Evolutionary conservation across 441 rosid species (phyloP), one percentile per base, ranked within the genome.

Genomic region (Capsella rubella): DNA sequence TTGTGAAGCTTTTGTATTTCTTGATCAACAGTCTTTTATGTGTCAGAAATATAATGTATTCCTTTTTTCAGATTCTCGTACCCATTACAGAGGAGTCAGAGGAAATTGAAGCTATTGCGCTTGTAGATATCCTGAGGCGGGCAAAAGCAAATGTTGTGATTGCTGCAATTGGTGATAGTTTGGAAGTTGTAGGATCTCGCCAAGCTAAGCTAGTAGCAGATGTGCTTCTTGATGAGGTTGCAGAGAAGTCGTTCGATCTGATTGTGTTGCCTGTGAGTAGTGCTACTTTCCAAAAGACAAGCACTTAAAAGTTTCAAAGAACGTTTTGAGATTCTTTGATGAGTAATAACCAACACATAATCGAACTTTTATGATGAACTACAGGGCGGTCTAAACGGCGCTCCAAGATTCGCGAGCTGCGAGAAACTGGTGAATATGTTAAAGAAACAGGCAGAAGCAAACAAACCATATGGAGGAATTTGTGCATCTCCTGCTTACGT

Each of bases 321-420:
- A 52, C 49, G 31, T 21, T 12, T 73, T 69, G 8, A 57, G 21
- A 69, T 51, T 46, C 21, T 37, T 66, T 42, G n/a, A n/a, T 3
- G 15, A 21, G 0, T 21, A 8, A n/a, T 46, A 46, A 46, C 52
- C 52, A 16, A 47, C 3, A 16, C 1, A 64, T 46, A 16, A 42
- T 42, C 34, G 15, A 8, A 63, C 67, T 63, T 63, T 27, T 16
- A 43, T 37, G 40, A 35, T 76, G 25, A 27, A 70, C 69, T 64
- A 13, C 78, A 90, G 97, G 99, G 97, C 52, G 99, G 99, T 64
- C 82, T 90, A n/a, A 97, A 89, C 45, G 99, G 99, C 60, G 96
- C 99, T 64, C 89, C 83, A 86, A 86, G 90, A 76, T 95, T 92
- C 71, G 86, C 99, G 1, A 84, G 80, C 64, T 85, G 92, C 5